These are phyloP conservation scores for Backusella mclennaniae DNA, from an alignment of 192 early-diverging fungal genomes.

Conservation along the genomic window DNA sequence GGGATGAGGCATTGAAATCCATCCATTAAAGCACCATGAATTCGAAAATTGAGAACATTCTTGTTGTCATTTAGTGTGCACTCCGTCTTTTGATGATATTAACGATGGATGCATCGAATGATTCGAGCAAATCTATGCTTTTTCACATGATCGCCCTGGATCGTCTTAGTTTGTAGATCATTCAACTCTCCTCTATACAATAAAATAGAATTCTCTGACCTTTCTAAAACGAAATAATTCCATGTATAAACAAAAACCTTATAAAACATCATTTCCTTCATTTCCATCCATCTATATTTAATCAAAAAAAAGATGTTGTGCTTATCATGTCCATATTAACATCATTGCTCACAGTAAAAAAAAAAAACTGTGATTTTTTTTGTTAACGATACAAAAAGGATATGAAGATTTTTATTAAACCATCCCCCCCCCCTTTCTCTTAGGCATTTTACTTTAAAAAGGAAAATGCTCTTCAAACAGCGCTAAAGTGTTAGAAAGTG, in stretches of 20 bases:
- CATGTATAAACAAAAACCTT: conserved; percentile 8
- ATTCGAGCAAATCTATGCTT: background rate
- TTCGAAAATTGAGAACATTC: conserved; percentile 14
- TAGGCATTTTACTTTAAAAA: background rate
- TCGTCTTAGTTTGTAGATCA: conserved; percentile 4
- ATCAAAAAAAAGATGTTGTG: too few relatives aligned
- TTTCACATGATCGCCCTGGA: background rate
- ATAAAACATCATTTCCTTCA: background rate
- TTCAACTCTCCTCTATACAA: background rate
- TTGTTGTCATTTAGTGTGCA: conserved; percentile 4
- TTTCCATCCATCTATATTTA: background rate
- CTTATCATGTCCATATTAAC: too few relatives aligned
- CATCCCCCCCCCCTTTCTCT: background rate
- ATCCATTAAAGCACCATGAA: background rate
- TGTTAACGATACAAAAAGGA: background rate
- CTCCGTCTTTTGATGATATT: background rate
- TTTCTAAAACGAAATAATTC: background rate
- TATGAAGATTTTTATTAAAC: background rate
- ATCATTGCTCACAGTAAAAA: background rate
- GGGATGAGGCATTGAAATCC: background rate
- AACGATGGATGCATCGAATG: background rate
- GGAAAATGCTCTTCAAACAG: background rate
- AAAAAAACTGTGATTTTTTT: background rate
- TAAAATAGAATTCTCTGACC: background rate
- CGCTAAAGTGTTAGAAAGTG: background rate